Conservation (phyloP, 179 eudicot species). For the Patellifolia procumbens region DNA sequence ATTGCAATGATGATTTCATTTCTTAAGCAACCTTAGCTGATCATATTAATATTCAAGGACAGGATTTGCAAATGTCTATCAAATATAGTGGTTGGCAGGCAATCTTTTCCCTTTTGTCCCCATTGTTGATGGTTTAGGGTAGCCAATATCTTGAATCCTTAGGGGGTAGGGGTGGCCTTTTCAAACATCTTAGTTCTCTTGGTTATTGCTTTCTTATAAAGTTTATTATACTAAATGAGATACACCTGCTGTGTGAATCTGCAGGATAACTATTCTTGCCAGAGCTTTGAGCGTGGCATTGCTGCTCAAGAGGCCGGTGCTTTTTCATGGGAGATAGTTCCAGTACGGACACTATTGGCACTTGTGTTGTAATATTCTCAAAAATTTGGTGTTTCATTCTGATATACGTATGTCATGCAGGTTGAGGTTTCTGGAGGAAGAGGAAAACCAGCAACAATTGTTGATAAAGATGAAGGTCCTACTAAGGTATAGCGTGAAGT, state of each 20-base stretch:
- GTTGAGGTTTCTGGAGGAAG: slow-evolving; percentile 55
- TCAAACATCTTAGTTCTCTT: neutral
- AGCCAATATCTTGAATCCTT: neutral
- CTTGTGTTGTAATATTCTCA: neutral
- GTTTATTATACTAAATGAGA: neutral
- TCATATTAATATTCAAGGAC: neutral
- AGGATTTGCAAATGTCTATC: neutral
- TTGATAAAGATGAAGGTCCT: slow-evolving; percentile 54
- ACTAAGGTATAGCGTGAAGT: slow-evolving; percentile 36
- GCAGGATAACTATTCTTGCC: slow-evolving; percentile 54
- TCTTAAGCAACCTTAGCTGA: too few relatives aligned
- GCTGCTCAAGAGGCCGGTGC: slow-evolving; percentile 50
- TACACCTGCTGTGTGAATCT: slow-evolving; percentile 10
- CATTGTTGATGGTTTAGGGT: neutral
- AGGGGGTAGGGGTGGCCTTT: neutral
- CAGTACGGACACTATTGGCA: slow-evolving; percentile 32
- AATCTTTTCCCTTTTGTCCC: neutral
- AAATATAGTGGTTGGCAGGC: neutral
- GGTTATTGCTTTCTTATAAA: neutral
- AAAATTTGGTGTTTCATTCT: neutral
- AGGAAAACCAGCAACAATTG: slow-evolving; percentile 43
- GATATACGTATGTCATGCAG: slow-evolving; percentile 29
- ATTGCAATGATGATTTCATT: neutral
- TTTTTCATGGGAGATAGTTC: slow-evolving; percentile 53
- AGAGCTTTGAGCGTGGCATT: too few relatives aligned